Evolutionary conservation across 345 rosid species (phyloP), one percentile per base, ranked within the genome.

Genomic region (Carallia brachiata): DNA sequence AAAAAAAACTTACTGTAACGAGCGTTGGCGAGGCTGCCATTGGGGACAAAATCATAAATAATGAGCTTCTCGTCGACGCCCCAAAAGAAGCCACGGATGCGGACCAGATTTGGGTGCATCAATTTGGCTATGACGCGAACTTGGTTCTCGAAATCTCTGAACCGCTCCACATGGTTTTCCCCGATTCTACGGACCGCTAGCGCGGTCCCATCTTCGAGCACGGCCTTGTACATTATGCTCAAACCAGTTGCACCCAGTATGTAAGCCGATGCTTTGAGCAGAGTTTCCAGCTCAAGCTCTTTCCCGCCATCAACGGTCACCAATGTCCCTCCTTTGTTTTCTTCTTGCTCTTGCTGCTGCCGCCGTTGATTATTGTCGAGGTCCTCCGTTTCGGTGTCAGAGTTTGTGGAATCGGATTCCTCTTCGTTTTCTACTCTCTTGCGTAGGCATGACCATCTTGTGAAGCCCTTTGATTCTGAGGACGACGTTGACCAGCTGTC

Each of bases 171-270:
- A 60, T 88, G 82, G 54, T 77, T 85, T 70, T 92, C 97, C 5
- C 97, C 93, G 0, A 95, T 92, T 73, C 97, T 83, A 17, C 99
- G 86, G 62, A 95, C 97, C 7, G 97, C 99, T 1, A 92, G 83
- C 50, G 89, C 67, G 2, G 92, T 83, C 17, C 97, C 93, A 63
- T 95, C 96, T 73, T 95, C 93, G 1, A 95, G 90, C 61, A 92
- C 97, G 19, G 96, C 96, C 79, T 92, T 95, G 82, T 92, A 95
- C 92, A 89, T 80, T 63, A 92, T 95, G 69, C 97, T 89, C 36
- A 92, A 92, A 36, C 99, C 99, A 18, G 96, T 86, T 1, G 97
- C 99, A 4, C 97, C 99, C 7, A 95, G 75, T 36, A 90, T 95
- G 63, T 92, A 92, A 16, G 98, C 97, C 0, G 97, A 90, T 6